Evolutionary conservation across 176 grass and related monocot species (phyloP).

Genomic region (Chloris gayana): DNA sequence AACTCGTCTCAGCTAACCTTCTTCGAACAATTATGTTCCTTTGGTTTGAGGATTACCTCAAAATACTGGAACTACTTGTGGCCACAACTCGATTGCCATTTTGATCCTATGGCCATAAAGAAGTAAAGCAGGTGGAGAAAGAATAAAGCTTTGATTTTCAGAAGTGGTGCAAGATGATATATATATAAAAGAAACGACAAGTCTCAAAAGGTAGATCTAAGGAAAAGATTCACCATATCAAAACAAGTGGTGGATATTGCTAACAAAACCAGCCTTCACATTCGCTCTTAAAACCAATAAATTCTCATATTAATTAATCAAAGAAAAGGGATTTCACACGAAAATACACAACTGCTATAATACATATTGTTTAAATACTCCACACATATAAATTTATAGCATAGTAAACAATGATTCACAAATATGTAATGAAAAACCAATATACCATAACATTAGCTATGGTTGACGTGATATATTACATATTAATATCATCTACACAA

Average conservation of each 20-base stretch:
- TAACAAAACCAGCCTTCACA: too few species aligned
- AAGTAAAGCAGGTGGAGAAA: conserved; percentile 4
- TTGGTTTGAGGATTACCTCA: not conserved
- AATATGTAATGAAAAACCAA: too few species aligned
- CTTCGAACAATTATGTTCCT: not conserved
- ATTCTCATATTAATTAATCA: too few species aligned
- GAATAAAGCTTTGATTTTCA: conserved; percentile 21
- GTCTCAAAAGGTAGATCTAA: conserved; percentile 8
- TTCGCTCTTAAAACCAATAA: too few species aligned
- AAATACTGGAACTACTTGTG: not conserved
- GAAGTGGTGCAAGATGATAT: not conserved
- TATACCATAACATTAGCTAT: too few species aligned
- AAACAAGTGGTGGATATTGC: not conserved
- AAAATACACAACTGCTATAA: too few species aligned
- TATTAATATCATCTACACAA: too few species aligned
- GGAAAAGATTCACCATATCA: not conserved
- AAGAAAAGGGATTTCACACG: too few species aligned
- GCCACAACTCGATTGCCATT: not conserved
- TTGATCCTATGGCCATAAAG: not conserved
- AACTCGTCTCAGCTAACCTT: not conserved
- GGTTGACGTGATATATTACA: too few species aligned
- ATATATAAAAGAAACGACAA: not conserved
- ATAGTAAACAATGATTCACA: too few species aligned
- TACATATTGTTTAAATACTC: too few species aligned
- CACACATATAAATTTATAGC: too few species aligned